Evolutionary conservation across 768 basidiomycete species (phyloP).

Genomic region (Chalciporus piperatus): DNA sequence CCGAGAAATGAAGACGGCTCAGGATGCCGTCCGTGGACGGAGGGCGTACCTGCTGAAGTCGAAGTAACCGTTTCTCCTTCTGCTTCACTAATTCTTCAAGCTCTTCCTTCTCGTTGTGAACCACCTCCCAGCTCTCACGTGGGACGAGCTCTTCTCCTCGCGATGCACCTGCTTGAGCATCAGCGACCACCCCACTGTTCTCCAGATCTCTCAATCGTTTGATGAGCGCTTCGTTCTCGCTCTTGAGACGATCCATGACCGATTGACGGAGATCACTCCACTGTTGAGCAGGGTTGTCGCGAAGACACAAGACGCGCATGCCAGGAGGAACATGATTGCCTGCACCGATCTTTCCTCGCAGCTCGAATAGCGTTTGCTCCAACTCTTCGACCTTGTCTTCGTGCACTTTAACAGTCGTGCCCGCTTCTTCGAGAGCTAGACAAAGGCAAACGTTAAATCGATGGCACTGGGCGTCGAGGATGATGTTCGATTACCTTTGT

Average conservation of each 20-base stretch:
- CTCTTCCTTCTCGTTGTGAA: conserved; percentile 65
- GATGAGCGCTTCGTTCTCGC: conserved; percentile 83
- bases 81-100: conserved; percentile 63
- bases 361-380: conserved; percentile 76
- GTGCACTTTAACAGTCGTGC: conserved; percentile 35
- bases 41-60: conserved; percentile 69
- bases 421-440: conserved; percentile 45
- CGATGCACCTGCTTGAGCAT: conserved; percentile 13
- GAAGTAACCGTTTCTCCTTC: conserved; percentile 77
- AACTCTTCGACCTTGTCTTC: conserved; percentile 62
- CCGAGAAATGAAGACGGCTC: not conserved
- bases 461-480: not conserved
- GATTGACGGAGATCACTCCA: conserved; percentile 76
- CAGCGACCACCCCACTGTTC: conserved; percentile 30
- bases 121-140: conserved; percentile 73
- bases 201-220: conserved; percentile 63
- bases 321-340: conserved; percentile 75
- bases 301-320: conserved; percentile 63
- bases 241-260: conserved; percentile 69
- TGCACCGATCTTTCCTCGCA: conserved; percentile 70
- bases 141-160: conserved; percentile 51
- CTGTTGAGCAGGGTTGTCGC: conserved; percentile 78
- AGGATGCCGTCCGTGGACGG: too few relatives aligned
- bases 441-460: not conserved
- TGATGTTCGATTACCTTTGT: conserved; percentile 36